phyloP scores from a whole-genome alignment of 139 green algal genomes.

The Mesostigma viride region DNA sequence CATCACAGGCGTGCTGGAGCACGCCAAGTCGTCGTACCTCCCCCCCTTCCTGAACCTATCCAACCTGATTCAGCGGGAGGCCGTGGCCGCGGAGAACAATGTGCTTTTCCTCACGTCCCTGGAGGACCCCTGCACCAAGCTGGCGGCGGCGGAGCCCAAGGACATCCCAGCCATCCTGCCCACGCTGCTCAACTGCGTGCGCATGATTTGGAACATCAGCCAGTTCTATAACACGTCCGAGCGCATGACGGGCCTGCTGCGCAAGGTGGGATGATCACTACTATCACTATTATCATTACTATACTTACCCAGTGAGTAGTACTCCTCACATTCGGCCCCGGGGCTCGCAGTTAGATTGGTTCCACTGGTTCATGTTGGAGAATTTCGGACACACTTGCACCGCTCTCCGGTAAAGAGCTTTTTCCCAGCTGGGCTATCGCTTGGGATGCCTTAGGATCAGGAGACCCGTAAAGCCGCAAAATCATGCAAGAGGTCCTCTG shows the following conservation, averaged over 20 bases:
- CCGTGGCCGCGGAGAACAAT: conserved; percentile 68
- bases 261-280: conserved; percentile 50
- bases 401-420: no score
- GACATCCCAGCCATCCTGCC: conserved; percentile 60
- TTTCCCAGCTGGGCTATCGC: no score
- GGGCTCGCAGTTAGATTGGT: no score
- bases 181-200: conserved; percentile 57
- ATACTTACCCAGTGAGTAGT: no score
- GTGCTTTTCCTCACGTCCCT: conserved; percentile 62
- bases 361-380: no score
- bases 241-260: conserved; percentile 65
- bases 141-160: conserved; percentile 34
- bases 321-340: no score
- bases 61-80: conserved; percentile 60
- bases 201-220: conserved; percentile 72
- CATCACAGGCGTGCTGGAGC: conserved; percentile 53
- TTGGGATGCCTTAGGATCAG: no score
- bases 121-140: conserved; percentile 55
- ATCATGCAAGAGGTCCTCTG: no score
- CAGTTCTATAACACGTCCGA: conserved; percentile 77
- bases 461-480: no score
- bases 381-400: no score
- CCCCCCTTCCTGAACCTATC: conserved; percentile 57
- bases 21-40: conserved; percentile 61
- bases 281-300: no score